These are phyloP conservation scores for Rhodotorula mucilaginosa DNA, from an alignment of 1,284 basidiomycete genomes.

Conservation along the genomic window DNA sequence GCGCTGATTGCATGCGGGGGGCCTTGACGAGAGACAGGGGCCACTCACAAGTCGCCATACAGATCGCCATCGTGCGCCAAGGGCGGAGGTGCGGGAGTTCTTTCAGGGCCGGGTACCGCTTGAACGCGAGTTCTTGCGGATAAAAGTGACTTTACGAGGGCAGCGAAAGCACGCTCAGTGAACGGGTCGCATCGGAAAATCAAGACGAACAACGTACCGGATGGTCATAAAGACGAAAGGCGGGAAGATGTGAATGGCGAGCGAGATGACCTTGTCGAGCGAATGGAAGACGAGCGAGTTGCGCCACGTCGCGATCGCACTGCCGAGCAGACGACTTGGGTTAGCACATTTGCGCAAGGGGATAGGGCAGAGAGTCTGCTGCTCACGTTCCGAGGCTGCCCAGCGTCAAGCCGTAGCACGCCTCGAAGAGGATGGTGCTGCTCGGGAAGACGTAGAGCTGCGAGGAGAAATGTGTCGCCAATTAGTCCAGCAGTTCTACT, in stretches of 20 bases:
- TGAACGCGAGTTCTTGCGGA: conserved; percentile 32
- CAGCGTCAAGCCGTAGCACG: conserved; percentile 45
- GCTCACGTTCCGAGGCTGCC: conserved; percentile 43
- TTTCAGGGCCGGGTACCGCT: conserved; percentile 42
- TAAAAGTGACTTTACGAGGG: conserved; percentile 34
- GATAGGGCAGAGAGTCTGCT: background rate
- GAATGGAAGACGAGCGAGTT: conserved; percentile 48
- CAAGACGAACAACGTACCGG: conserved; percentile 8
- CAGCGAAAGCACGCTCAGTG: background rate
- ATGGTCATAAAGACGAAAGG: conserved; percentile 41
- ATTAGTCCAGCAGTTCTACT: background rate
- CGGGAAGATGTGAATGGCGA: conserved; percentile 47
- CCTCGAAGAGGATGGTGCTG: conserved; percentile 43
- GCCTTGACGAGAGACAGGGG: background rate
- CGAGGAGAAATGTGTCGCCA: background rate
- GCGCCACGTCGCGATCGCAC: conserved; percentile 47
- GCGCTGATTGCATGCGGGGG: background rate
- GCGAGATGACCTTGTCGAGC: conserved; percentile 47
- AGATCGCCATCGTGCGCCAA: conserved; percentile 38
- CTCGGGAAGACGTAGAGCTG: conserved; percentile 45
- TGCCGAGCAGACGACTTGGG: background rate
- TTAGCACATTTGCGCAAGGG: background rate
- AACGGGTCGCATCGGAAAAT: background rate
- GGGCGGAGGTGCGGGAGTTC: conserved; percentile 23
- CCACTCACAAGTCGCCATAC: conserved; percentile 38